Base-by-base conservation (phyloP, 2,329 filamentous ascomycete species). In the Ceratocystis smalleyi region DNA sequence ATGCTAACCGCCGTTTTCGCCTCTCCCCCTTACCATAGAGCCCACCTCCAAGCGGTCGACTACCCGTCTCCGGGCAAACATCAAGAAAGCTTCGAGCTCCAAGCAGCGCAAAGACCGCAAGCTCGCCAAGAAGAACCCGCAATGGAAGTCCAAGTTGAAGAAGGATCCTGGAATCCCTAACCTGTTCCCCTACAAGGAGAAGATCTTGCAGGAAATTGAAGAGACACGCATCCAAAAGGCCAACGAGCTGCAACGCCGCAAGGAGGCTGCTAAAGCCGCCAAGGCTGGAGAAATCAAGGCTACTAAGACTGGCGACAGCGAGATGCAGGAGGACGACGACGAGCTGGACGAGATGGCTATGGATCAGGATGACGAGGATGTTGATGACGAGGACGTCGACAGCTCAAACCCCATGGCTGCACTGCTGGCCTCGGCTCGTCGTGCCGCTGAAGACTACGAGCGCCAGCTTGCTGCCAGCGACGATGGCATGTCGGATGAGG, bases 121-220 rank as follows among this genome's bases (percentile, higher is more conserved):
- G 80, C 80, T 85, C 65, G 90, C 88, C 64, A 97, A 96, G 79
- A 91, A 95, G 83, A 96, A 96, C 75, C 92, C 94, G 43, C 85
- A 96, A 89, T 97, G 94, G 91, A 85, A 88, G 70, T 91, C 90
- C 66, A 89, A 91, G 74, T 74, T 96, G 69, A 97, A 96, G 83
- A 99, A 97, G 78, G 94, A 99, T 71, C 94, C 92, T 27, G 94
- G 94, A 60, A 96, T 99, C 68, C 94, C 94, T 49, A 99, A 97
- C 73, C 77, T 96, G 43, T 99, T 96, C 77, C 94, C 94, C 0
- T 96, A 94, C 81, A 99, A 99, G 78, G 91, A 96, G 74, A 91
- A 88, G 79, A 83, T 99, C 32, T 82, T 99, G 43, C 85, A 91
- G 66, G 91, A 99, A 75, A 95, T 99, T 70, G 94, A 99, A 77